A percentile compares a stretch with the other conserved stretches of the same genome.
Evolutionary conservation across 345 rosid genomes (phyloP).

Genomic region (Hibiscus tridactylites): DNA sequence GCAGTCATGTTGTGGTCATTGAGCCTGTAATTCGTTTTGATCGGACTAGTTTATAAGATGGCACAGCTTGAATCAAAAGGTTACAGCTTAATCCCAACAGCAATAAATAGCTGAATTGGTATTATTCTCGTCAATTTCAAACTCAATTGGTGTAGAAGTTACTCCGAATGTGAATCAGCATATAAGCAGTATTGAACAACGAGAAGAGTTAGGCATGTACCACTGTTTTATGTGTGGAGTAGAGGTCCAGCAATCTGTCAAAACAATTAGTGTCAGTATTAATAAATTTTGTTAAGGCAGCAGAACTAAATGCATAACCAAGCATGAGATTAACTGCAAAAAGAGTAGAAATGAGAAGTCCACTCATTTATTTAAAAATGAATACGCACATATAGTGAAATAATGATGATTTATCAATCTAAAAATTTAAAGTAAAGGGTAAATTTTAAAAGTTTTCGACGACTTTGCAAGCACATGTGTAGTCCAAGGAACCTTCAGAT

Average conservation of each 20-base stretch:
- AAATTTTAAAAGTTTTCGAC: neutral
- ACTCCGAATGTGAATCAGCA: neutral
- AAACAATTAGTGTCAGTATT: constrained; percentile 13
- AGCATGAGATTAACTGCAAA: constrained; percentile 3
- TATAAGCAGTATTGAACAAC: neutral
- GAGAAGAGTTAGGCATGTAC: constrained; percentile 29
- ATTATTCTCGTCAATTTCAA: neutral
- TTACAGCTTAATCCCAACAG: neutral
- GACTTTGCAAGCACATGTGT: neutral
- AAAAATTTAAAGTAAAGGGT: neutral
- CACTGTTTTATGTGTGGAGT: constrained; percentile 75
- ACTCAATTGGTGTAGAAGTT: neutral
- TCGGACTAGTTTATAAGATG: neutral
- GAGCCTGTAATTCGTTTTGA: constrained; percentile 54
- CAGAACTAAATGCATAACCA: neutral
- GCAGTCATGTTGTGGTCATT: constrained; percentile 50
- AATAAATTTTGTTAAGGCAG: constrained; percentile 1
- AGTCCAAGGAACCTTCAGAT: neutral
- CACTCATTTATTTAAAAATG: neutral
- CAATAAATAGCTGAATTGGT: neutral
- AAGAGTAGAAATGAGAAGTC: neutral
- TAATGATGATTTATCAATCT: neutral
- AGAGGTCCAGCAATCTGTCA: constrained; percentile 77
- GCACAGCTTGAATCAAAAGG: neutral
- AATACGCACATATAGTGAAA: neutral